phyloP scores from a whole-genome alignment of 306 rosid species.

The Begonia loranthoides region DNA sequence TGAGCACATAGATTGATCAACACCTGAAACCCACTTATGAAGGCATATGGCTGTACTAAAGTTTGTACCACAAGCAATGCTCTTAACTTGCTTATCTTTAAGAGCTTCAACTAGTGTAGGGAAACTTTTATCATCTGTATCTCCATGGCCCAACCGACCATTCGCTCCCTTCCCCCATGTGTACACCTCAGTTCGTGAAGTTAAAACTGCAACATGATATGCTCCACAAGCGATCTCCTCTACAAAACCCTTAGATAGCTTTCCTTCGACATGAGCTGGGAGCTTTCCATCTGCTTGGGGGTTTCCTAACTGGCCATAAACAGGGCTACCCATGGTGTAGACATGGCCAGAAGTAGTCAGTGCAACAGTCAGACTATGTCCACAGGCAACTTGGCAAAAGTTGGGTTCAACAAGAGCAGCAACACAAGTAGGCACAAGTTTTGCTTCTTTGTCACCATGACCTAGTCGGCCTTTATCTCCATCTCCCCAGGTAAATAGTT shows the following conservation, averaged over 20 bases:
- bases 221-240: slow-evolving; percentile 99
- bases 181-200: slow-evolving; percentile 89
- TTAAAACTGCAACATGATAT: slow-evolving; percentile 86
- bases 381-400: slow-evolving; percentile 89
- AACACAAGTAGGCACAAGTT: slow-evolving; percentile 97
- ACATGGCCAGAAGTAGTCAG: slow-evolving; percentile 83
- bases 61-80: slow-evolving; percentile 91
- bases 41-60: slow-evolving; percentile 93
- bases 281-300: slow-evolving; percentile 86
- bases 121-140: slow-evolving; percentile 61
- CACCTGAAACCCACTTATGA: slow-evolving; percentile 99
- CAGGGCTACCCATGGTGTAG: slow-evolving; percentile 94
- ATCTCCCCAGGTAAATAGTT: slow-evolving; percentile 99
- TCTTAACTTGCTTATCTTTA: slow-evolving; percentile 89
- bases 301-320: slow-evolving; percentile 90
- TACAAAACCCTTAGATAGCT: slow-evolving; percentile 69
- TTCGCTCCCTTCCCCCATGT: slow-evolving; percentile 99
- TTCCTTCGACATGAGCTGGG: slow-evolving; percentile 74
- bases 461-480: slow-evolving; percentile 98
- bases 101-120: slow-evolving; percentile 85
- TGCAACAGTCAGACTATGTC: slow-evolving; percentile 89
- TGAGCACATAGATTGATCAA: slow-evolving; percentile 97
- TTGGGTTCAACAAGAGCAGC: slow-evolving; percentile 85
- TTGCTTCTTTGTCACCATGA: slow-evolving; percentile 94
- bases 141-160: slow-evolving; percentile 98